These are phyloP conservation scores for Herpetomonas muscarum DNA, from an alignment of 208 protist genomes.

Conservation along the genomic window DNA sequence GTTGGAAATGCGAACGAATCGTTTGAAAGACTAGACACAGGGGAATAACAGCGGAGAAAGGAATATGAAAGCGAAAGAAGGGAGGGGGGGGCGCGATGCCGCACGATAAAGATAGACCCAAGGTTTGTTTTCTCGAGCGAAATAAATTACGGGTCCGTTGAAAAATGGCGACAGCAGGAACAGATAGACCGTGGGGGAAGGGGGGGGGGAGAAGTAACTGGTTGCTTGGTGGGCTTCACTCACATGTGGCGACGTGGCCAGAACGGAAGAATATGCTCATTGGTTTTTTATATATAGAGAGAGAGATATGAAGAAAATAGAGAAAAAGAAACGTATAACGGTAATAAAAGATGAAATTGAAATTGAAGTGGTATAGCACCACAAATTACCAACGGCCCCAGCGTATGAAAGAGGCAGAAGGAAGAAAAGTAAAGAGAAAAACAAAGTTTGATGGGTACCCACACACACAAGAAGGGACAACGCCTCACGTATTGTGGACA, in stretches of 20 bases:
- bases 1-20: not conserved
- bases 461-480: not conserved
- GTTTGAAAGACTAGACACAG: constrained; percentile 9
- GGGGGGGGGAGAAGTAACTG: no score
- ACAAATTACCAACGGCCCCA: not conserved
- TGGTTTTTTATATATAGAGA: not conserved
- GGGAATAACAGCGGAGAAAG: not conserved
- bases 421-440: constrained; percentile 4
- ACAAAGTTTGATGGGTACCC: not conserved
- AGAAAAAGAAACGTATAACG: not conserved
- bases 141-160: no score
- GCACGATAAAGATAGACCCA: no score
- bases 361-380: not conserved
- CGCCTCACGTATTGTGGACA: not conserved
- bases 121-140: no score
- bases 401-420: not conserved
- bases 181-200: no score
- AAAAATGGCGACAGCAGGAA: no score
- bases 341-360: not conserved
- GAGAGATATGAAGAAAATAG: not conserved
- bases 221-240: no score
- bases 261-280: no score
- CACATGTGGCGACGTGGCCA: no score
- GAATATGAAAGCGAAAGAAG: constrained; percentile 16
- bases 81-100: no score